These are phyloP conservation scores for Papiliotrema terrestris DNA, from an alignment of 1,284 basidiomycete species.

Conservation along the genomic window DNA sequence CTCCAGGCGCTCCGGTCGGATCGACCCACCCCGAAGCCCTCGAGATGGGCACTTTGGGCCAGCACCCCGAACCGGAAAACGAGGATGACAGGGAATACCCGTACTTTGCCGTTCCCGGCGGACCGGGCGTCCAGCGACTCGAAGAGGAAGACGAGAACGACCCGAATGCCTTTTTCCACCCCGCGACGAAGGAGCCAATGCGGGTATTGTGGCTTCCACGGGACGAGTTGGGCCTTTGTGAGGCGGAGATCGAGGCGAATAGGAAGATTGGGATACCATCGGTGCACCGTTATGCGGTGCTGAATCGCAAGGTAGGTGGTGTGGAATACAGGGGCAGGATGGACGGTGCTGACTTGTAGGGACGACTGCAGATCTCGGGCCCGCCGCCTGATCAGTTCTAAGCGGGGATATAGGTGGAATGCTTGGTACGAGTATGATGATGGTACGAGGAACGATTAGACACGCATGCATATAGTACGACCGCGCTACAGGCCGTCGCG, in stretches of 20 bases:
- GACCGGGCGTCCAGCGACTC: conserved; percentile 29
- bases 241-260: conserved; percentile 62
- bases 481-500: too few relatives aligned
- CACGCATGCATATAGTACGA: too few relatives aligned
- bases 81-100: conserved; percentile 19
- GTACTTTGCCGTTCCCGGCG: conserved; percentile 44
- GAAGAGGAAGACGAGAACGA: conserved; percentile 28
- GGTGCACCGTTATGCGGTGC: conserved; percentile 57
- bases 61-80: conserved; percentile 5
- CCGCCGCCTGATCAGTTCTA: conserved; percentile 33
- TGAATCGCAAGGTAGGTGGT: conserved; percentile 56
- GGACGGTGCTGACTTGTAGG: conserved; percentile 34
- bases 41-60: conserved; percentile 3
- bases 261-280: conserved; percentile 59
- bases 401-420: not conserved
- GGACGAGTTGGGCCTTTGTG: conserved; percentile 64
- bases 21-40: not conserved
- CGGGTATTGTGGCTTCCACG: conserved; percentile 74
- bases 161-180: conserved; percentile 65
- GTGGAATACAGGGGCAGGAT: too few relatives aligned
- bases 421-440: too few relatives aligned
- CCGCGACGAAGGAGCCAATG: conserved; percentile 69
- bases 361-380: conserved; percentile 59
- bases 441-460: too few relatives aligned
- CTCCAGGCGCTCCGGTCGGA: conserved; percentile 2